These are phyloP conservation scores for Xylaria venustula DNA, from an alignment of 495 filamentous ascomycete species.

Conservation along the genomic window DNA sequence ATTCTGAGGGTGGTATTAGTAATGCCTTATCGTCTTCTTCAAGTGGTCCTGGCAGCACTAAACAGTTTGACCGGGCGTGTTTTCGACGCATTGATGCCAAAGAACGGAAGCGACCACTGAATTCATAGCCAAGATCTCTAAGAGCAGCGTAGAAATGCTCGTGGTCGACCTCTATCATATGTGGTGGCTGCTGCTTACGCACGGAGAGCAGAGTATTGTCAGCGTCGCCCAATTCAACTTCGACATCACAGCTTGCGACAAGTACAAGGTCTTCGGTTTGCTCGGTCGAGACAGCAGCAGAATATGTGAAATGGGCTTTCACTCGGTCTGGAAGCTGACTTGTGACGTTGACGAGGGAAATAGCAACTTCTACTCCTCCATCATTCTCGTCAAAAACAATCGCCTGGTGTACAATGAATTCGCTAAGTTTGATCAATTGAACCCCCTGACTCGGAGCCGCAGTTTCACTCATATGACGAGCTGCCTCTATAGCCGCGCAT, in stretches of 20 bases:
- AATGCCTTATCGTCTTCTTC: not conserved
- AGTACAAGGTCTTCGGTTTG: not conserved
- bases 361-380: constrained; percentile 6
- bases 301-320: not conserved
- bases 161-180: constrained; percentile 19
- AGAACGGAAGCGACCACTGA: constrained; percentile 18
- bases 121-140: constrained; percentile 21
- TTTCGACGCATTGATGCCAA: not conserved
- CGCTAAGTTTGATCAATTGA: not conserved
- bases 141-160: constrained; percentile 25
- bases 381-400: constrained; percentile 33
- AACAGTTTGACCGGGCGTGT: not conserved
- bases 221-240: not conserved
- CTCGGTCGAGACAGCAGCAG: not conserved
- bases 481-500: constrained; percentile 42
- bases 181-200: not conserved
- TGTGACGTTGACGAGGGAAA: not conserved
- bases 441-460: not conserved
- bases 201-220: not conserved
- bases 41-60: not conserved
- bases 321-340: not conserved
- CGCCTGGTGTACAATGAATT: constrained; percentile 29
- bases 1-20: constrained; percentile 37
- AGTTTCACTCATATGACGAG: not conserved
- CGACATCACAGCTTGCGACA: constrained; percentile 4